Percentiles rank a stretch among this genome's conserved stretches.
Evolutionary conservation across 106 monocot species (phyloP).

Genomic region (Apostasia ramifera): DNA sequence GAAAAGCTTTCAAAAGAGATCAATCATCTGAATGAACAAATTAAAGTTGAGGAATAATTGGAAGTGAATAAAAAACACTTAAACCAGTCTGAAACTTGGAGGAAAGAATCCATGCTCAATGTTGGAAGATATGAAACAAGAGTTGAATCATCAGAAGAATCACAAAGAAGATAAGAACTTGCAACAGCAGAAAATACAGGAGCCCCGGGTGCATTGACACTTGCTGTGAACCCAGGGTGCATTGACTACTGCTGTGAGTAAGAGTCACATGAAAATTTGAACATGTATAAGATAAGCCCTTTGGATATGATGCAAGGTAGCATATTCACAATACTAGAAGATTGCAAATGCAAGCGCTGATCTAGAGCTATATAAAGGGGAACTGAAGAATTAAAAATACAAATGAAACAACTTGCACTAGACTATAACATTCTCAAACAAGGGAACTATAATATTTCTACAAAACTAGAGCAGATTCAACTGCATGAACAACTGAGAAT

Average conservation of each 20-base stretch:
- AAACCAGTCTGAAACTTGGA: slow-evolving; percentile 14
- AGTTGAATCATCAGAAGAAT: slow-evolving; percentile 72
- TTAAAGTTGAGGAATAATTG: too few species aligned
- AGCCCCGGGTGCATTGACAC: slow-evolving; percentile 66
- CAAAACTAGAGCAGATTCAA: slow-evolving; percentile 76
- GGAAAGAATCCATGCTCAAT: slow-evolving; percentile 37
- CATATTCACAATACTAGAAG: slow-evolving; percentile 46
- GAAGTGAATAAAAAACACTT: background rate
- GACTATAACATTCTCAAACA: slow-evolving; percentile 97
- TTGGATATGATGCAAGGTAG: slow-evolving; percentile 9
- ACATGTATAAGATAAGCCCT: slow-evolving; percentile 38
- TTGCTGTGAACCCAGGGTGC: slow-evolving; percentile 40
- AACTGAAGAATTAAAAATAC: slow-evolving; percentile 89
- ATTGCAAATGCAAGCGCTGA: slow-evolving; percentile 51
- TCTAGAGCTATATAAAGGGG: slow-evolving; percentile 79
- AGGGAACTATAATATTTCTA: slow-evolving; percentile 79
- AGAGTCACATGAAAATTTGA: slow-evolving; percentile 27
- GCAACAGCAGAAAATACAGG: slow-evolving; percentile 78
- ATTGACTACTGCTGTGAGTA: slow-evolving; percentile 8
- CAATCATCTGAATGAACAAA: too few species aligned
- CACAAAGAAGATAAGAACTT: slow-evolving; percentile 54
- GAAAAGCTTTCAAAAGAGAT: too few species aligned
- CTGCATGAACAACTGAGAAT: slow-evolving; percentile 82
- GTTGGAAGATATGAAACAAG: slow-evolving; percentile 78
- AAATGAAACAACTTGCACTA: slow-evolving; percentile 96